Evolutionary conservation across 306 rosid genomes (phyloP).

Genomic region (Casuarina glauca): DNA sequence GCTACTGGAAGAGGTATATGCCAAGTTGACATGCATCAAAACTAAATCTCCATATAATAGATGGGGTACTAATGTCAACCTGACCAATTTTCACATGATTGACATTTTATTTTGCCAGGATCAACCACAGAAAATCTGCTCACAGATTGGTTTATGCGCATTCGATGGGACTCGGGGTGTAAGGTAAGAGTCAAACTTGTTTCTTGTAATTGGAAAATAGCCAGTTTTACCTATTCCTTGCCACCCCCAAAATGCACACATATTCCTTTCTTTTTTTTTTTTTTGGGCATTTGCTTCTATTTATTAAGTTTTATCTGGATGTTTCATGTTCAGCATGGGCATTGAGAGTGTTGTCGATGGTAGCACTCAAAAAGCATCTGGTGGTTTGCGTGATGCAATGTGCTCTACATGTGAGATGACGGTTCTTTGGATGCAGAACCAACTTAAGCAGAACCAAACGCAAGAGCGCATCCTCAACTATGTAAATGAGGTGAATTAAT

Average conservation of each 20-base stretch:
- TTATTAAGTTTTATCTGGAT: slow-evolving; percentile 12
- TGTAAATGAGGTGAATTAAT: slow-evolving; percentile 50
- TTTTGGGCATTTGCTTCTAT: not conserved
- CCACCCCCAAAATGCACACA: not conserved
- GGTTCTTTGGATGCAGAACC: slow-evolving; percentile 73
- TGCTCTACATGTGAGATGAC: slow-evolving; percentile 68
- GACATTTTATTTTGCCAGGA: slow-evolving; percentile 35
- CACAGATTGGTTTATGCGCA: slow-evolving; percentile 65
- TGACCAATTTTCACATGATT: not conserved
- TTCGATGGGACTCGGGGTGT: slow-evolving; percentile 56
- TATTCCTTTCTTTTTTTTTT: too few species aligned
- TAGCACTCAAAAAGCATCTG: slow-evolving; percentile 28
- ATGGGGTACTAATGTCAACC: not conserved
- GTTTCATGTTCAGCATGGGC: slow-evolving; percentile 32
- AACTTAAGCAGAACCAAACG: slow-evolving; percentile 53
- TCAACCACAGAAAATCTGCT: slow-evolving; percentile 59
- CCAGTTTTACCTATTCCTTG: not conserved
- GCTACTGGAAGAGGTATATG: slow-evolving; percentile 50
- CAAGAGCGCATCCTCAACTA: slow-evolving; percentile 52
- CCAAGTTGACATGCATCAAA: not conserved
- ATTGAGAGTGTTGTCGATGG: slow-evolving; percentile 58
- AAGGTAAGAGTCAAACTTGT: slow-evolving; percentile 38
- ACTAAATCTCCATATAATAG: not conserved
- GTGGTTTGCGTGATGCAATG: slow-evolving; percentile 32
- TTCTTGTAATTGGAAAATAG: not conserved